Evolutionary conservation across 2,329 filamentous ascomycete genomes (phyloP).

Genomic region (Talaromyces amestolkiae): DNA sequence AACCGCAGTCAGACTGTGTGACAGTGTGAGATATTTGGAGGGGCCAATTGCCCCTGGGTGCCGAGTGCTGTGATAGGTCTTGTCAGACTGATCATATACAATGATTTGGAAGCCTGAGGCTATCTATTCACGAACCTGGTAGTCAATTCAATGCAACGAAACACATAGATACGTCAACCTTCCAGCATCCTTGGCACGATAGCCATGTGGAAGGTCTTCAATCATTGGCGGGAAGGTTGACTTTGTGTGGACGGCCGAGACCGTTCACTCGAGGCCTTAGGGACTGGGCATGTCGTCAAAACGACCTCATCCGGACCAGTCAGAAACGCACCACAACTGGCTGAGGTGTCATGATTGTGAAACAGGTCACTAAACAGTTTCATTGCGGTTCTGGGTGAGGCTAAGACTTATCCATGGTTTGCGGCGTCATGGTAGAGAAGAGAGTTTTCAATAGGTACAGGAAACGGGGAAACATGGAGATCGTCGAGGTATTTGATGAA

Average conservation of each 20-base stretch:
- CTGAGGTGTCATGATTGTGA: background rate
- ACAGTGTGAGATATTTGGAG: background rate
- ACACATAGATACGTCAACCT: background rate
- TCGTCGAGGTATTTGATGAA: background rate
- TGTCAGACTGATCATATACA: background rate
- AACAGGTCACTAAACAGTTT: background rate
- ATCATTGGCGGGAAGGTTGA: background rate
- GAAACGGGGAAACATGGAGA: background rate
- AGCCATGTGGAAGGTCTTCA: background rate
- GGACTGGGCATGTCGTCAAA: constrained; percentile 6
- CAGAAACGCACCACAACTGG: background rate
- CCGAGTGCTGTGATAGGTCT: background rate
- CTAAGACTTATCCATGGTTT: background rate
- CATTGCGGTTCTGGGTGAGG: background rate
- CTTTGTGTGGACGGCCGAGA: background rate
- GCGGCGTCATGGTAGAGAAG: background rate
- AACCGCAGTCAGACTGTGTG: constrained; percentile 2
- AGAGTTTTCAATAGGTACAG: constrained; percentile 1
- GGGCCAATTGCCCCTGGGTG: background rate
- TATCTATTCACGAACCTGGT: too few species aligned
- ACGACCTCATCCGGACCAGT: constrained; percentile 4
- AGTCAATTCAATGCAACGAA: background rate
- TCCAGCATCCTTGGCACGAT: background rate
- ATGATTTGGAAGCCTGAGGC: background rate
- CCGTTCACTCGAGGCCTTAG: background rate